Conservation (phyloP, 2,329 filamentous ascomycete species). For the Aspergillus sp. region DNA sequence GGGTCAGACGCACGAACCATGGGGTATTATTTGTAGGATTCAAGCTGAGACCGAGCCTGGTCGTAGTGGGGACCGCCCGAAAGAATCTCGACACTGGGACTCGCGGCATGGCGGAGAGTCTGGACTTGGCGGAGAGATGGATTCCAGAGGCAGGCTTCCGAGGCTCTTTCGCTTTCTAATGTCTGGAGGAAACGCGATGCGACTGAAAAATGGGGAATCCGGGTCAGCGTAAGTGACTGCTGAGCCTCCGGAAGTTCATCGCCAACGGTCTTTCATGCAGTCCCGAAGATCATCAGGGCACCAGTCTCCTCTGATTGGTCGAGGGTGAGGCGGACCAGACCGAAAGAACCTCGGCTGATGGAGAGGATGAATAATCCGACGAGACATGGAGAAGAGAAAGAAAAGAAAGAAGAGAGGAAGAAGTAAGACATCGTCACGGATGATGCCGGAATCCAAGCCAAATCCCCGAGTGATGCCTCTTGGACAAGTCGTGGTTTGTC, state of each 20-base stretch:
- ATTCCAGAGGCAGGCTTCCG: neutral
- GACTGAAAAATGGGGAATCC: neutral
- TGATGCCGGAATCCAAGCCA: too few species aligned
- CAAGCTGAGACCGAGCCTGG: slow-evolving; percentile 14
- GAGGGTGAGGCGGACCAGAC: neutral
- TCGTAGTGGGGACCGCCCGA: slow-evolving; percentile 18
- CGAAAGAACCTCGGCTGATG: neutral
- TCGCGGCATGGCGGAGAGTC: slow-evolving; percentile 13
- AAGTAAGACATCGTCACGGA: too few species aligned
- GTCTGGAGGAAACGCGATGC: neutral
- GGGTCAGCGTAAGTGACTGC: neutral
- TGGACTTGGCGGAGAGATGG: neutral
- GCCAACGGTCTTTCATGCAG: neutral
- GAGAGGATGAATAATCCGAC: neutral
- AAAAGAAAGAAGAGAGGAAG: neutral
- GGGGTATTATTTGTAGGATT: slow-evolving; percentile 12
- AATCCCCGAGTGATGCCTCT: too few species aligned
- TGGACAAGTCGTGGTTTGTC: neutral
- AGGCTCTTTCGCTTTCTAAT: neutral
- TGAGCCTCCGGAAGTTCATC: neutral
- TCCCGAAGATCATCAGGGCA: neutral
- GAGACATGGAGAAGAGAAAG: neutral
- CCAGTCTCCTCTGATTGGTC: neutral
- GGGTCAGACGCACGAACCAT: slow-evolving; percentile 6
- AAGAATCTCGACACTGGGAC: slow-evolving; percentile 12